phyloP scores from a whole-genome alignment of 1,284 basidiomycete species.

The Trichosporon asahii region DNA sequence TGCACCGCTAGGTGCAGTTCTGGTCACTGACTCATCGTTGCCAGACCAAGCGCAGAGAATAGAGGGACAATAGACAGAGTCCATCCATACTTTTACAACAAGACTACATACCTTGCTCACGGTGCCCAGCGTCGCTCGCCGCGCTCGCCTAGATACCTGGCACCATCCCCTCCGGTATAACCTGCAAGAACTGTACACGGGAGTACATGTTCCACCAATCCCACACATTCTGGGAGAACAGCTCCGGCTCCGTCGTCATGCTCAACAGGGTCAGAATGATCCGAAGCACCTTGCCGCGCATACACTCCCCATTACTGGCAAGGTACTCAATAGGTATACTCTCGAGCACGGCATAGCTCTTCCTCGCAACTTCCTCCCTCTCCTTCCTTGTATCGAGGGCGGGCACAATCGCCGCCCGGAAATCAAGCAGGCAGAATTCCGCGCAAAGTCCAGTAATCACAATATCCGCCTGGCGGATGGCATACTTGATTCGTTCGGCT shows the following conservation, averaged over 20 bases:
- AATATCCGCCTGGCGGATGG: not conserved
- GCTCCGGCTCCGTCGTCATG: slow-evolving; percentile 27
- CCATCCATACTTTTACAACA: slow-evolving; percentile 2
- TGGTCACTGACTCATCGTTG: too few relatives aligned
- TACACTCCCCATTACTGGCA: slow-evolving; percentile 38
- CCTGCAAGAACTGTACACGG: slow-evolving; percentile 38
- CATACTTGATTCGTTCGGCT: not conserved
- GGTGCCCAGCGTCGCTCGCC: too few relatives aligned
- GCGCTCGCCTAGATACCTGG: too few relatives aligned
- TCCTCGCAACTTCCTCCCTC: slow-evolving; percentile 30
- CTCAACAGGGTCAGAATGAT: slow-evolving; percentile 33
- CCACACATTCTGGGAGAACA: slow-evolving; percentile 31
- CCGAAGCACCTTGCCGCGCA: slow-evolving; percentile 40
- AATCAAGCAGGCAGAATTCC: slow-evolving; percentile 36
- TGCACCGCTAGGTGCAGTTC: too few relatives aligned
- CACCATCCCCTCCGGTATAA: slow-evolving; percentile 27
- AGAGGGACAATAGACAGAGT: not conserved
- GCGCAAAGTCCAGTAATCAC: slow-evolving; percentile 16
- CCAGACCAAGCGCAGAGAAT: too few relatives aligned
- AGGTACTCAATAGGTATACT: slow-evolving; percentile 36
- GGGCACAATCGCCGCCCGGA: slow-evolving; percentile 26
- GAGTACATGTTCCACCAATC: slow-evolving; percentile 46
- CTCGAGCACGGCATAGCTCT: slow-evolving; percentile 28
- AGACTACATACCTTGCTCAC: too few relatives aligned
- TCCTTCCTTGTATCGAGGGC: slow-evolving; percentile 28